phyloP scores from a whole-genome alignment of 352 stramenopile genomes.

The Globisporangium irregulare region DNA sequence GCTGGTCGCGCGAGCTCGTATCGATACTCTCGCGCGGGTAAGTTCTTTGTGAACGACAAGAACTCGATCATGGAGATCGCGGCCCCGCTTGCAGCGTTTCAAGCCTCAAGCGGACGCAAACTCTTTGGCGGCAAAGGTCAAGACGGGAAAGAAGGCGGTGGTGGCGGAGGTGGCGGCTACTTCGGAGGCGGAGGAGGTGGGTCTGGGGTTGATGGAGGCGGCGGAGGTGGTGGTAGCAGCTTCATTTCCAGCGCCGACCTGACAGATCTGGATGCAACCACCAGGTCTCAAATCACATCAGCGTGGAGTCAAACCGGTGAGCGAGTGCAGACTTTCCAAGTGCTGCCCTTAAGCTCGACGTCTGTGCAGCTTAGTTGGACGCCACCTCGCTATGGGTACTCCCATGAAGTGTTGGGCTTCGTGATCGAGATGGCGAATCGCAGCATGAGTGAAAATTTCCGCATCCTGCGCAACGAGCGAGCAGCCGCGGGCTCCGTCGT shows the following conservation, averaged over 20 bases:
- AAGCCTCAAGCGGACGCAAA: constrained; percentile 38
- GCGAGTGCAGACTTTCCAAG: constrained; percentile 24
- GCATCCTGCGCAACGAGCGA: constrained; percentile 31
- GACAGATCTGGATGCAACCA: constrained; percentile 18
- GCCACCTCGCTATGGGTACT: constrained; percentile 35
- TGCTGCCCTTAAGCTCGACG: constrained; percentile 27
- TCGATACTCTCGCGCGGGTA: constrained; percentile 34
- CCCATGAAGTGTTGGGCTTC: constrained; percentile 41
- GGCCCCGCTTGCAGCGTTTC: constrained; percentile 22
- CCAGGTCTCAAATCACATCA: constrained; percentile 15
- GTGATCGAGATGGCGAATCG: constrained; percentile 60
- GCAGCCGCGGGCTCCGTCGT: constrained; percentile 17
- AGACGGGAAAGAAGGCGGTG: constrained; percentile 73
- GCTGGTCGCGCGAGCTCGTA: constrained; percentile 49
- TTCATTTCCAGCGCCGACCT: constrained; percentile 32
- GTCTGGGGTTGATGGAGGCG: constrained; percentile 50
- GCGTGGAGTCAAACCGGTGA: constrained; percentile 20
- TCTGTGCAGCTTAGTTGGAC: constrained; percentile 39
- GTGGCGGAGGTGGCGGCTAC: constrained; percentile 69
- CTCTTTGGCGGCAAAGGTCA: constrained; percentile 55
- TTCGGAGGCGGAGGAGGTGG: constrained; percentile 75
- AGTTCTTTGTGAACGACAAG: constrained; percentile 30
- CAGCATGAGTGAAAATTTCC: constrained; percentile 57
- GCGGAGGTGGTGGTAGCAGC: constrained; percentile 63
- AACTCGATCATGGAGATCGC: constrained; percentile 34